Percentiles rank a stretch among this genome's conserved stretches.
phyloP scores from a whole-genome alignment of 371 early-diverging fungal genomes.

The Mortierella sp. region DNA sequence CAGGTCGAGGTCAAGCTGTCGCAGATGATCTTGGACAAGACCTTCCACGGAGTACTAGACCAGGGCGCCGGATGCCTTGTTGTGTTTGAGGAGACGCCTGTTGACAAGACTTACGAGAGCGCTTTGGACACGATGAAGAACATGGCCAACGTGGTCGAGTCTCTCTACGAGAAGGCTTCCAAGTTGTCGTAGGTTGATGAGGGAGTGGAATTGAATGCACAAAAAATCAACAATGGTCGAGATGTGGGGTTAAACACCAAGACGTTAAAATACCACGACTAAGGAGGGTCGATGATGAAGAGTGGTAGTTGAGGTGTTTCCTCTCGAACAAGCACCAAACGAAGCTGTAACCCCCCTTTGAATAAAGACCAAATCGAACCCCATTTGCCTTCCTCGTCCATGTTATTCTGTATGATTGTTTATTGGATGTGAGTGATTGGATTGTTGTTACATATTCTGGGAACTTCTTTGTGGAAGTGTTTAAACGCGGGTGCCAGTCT shows the following conservation, averaged over 20 bases:
- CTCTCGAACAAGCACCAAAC: not conserved
- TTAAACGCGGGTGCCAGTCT: slow-evolving; percentile 59
- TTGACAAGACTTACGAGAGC: slow-evolving; percentile 93
- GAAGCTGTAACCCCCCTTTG: not conserved
- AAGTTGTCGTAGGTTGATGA: slow-evolving; percentile 37
- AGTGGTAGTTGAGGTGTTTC: not conserved
- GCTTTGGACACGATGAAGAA: slow-evolving; percentile 96
- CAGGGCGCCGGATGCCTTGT: slow-evolving; percentile 97
- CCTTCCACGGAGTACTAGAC: slow-evolving; percentile 96
- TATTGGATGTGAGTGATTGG: not conserved
- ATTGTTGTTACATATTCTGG: slow-evolving; percentile 4
- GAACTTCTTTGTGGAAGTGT: not conserved
- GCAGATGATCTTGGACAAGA: slow-evolving; percentile 99
- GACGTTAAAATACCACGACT: not conserved
- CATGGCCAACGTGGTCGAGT: slow-evolving; percentile 95
- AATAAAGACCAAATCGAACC: slow-evolving; percentile 2
- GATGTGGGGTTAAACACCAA: not conserved
- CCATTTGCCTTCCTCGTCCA: not conserved
- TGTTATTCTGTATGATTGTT: not conserved
- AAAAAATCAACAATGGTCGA: not conserved
- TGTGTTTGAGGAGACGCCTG: slow-evolving; percentile 91
- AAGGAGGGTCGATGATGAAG: not conserved
- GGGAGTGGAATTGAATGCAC: not conserved
- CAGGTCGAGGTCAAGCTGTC: slow-evolving; percentile 97
- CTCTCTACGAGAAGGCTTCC: slow-evolving; percentile 90